Evolutionary conservation across 495 filamentous ascomycete genomes (phyloP), one percentile per base, ranked within the genome.

Genomic region (Xylona heveae): DNA sequence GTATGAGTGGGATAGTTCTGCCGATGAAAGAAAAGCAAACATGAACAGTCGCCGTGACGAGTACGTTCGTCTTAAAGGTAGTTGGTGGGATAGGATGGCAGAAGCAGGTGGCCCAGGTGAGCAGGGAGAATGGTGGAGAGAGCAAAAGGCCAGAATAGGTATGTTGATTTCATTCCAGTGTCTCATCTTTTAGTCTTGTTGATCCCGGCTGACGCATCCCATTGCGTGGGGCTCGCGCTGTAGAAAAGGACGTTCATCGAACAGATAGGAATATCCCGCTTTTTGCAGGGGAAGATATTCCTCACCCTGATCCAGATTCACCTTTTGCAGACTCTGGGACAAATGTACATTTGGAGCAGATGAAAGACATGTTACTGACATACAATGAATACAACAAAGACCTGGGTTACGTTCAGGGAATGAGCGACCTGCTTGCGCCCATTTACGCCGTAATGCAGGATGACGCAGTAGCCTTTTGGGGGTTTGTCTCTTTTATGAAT

Each of bases 301-400:
- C 88, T n/a, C 90, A 97, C 48, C 88, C 90, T 0, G 88, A 97
- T 42, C 90, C 90, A 0, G 79, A 92, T 42, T 95, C 90, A 0
- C 85, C 88, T 0, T 97, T 94, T 46, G 79, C 82, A 14, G 71
- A 76, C 29, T 63, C 66, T 9, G 88, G 88, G 32, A 97, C 88
- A 17, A 97, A 97, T 41, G 85, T 94, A 20, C 88, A 97, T 51
- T 64, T 97, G 38, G 88, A 97, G 45, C 88, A 97, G 50, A 74
- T 95, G 68, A 97, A 97, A 52, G 88, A 97, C 44, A 93, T 97
- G 82, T 74, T 97, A 3, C 58, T 97, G 8, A 95, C 88, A 0
- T 97, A 97, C 49, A 94, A 95, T 47, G 90, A 97, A 46, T 88
- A 83, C 47, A 95, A 94, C 57, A 74, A 66, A 19, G 76, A 82